phyloP scores from a whole-genome alignment of 306 rosid genomes.

The Geum urbanum region DNA sequence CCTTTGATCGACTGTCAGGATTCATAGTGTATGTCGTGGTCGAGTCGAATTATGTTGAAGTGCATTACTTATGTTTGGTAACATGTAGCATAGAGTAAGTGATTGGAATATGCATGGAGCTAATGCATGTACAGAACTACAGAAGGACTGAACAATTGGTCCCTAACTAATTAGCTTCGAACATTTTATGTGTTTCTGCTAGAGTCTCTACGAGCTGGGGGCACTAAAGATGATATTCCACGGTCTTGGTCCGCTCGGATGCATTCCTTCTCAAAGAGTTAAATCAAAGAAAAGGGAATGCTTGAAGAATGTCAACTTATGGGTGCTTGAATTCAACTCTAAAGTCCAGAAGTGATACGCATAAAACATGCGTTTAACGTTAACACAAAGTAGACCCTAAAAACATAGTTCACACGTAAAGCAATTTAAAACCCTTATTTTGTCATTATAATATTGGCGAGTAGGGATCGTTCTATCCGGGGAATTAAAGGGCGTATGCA shows the following conservation, averaged over 20 bases:
- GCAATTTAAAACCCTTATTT: too few species aligned
- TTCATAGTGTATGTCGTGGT: too few species aligned
- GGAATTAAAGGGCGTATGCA: too few species aligned
- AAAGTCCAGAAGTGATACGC: too few species aligned
- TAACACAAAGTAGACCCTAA: too few species aligned
- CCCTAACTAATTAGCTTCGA: not conserved
- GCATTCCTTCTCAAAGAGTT: slow-evolving; percentile 88
- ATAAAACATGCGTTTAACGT: too few species aligned
- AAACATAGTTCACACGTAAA: too few species aligned
- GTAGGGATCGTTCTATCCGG: too few species aligned
- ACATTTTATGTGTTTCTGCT: not conserved
- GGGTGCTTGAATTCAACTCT: slow-evolving; percentile 43
- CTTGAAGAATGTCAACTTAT: slow-evolving; percentile 54
- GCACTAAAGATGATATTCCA: slow-evolving; percentile 60
- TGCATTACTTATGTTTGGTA: too few species aligned
- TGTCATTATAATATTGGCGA: too few species aligned
- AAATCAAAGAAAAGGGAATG: slow-evolving; percentile 65
- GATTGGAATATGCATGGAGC: not conserved
- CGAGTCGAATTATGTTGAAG: too few species aligned
- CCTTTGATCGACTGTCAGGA: too few species aligned
- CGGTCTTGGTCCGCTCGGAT: slow-evolving; percentile 82
- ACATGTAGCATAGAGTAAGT: not conserved
- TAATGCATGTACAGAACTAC: not conserved
- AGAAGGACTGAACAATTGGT: not conserved
- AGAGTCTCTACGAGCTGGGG: slow-evolving; percentile 64